Evolutionary conservation across 306 rosid species (phyloP), one percentile per base, ranked within the genome.

Genomic region (Delonix regia): DNA sequence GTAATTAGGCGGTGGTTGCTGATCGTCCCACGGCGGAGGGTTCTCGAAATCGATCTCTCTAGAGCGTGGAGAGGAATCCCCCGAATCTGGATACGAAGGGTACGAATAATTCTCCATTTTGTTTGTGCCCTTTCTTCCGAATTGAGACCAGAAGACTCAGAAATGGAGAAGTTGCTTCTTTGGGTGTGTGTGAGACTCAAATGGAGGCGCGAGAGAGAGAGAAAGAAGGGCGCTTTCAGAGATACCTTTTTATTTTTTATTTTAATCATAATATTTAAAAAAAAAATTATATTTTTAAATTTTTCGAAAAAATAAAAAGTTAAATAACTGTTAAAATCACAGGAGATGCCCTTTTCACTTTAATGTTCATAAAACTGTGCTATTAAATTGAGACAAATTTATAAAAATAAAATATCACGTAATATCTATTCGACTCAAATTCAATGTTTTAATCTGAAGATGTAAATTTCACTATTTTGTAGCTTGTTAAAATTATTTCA

Each of bases 21-120:
- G 87, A 1, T 93, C 95, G 27, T 93, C 97, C 97, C 96, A 92
- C 1, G 97, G 88, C 14, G 96, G 77, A 0, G 89, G 90, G 57
- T 88, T 94, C 34, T 94, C 98, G 79, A 87, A 94, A 0, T 94
- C 98, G 64, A 90, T 85, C 52, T 94, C 98, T 16, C 96, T 68
- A 0, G 97, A 92, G 0, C 92, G 98, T 3, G 98, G 97, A 0
- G 98, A 94, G 0, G 97, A 94, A 9, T 86, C 86, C 10, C 94
- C 90, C 53, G 98, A 94, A 5, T 90, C 98, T 0, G 96, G 90
- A 41, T 88, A 94, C 11, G 98, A 80, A 47, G 81, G 71, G 64
- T 86, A 92, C 7, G 92, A 78, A 77, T 86, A 90, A 76, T 88
- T 94, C 51, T 94, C 97, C 98, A 94, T 94, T 4, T 53, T 25